Evolutionary conservation across 2,329 filamentous ascomycete genomes (phyloP), one percentile per base, ranked within the genome.

Genomic region (Microdochium paspali): DNA sequence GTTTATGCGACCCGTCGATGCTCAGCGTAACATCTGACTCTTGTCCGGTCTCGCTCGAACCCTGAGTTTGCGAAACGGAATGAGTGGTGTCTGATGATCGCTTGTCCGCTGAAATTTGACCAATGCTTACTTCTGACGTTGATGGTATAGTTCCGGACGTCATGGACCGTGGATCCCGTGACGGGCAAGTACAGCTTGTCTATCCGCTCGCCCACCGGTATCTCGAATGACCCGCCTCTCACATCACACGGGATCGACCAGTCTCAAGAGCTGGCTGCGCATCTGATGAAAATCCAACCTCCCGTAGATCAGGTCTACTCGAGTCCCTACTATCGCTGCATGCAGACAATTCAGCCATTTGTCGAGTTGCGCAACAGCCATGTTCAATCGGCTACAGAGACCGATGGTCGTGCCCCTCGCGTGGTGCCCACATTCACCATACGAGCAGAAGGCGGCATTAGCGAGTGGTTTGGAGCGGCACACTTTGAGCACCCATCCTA

Each of bases 381-480:
- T 12, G 46, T 51, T 39, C 54, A 47, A 51, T 10, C 32, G 23
- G 30, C 13, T 45, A 46, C 39, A 32, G 46, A 50, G 52, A 2
- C 45, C 49, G 49, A 56, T 25, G 20, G 48, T 49, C 30, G 51
- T 46, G 51, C 45, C 44, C 35, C 54, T 45, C 44, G 49, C 12
- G 35, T 5, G 49, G 40, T 52, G 13, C 47, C 56, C 15, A 51
- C 60, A 24, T 55, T 66, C 48, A 65, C 59, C 32, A 74, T 83
- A 51, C 71, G 76, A 30, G 74, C 72, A 44, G 80, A 84, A 56
- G 66, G 71, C 48, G 79, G 78, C 12, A 58, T 82, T 32, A 84
- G 87, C 51, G 93, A 98, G 70, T 97, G 93, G 85, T 97, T 93
- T 63, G 93, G 93, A 24, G 75, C 80, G 44, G 89, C 90, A 15